Evolutionary conservation across 2,329 filamentous ascomycete genomes (phyloP).

Genomic region (Trichoderma koningiopsis): DNA sequence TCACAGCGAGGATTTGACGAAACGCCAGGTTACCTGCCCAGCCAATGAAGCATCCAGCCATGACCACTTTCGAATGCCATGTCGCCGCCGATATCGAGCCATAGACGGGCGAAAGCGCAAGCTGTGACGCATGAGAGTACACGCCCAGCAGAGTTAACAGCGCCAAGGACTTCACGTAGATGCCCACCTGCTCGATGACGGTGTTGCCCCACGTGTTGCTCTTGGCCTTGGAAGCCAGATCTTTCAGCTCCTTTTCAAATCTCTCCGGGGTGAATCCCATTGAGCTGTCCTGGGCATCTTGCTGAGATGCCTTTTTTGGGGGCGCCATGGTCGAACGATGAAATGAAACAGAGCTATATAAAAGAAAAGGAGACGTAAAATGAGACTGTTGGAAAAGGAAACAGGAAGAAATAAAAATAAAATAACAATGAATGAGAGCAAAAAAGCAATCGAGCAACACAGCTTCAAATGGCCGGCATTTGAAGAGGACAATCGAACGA

Average conservation of each 20-base stretch:
- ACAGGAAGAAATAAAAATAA: neutral
- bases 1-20: constrained; percentile 47
- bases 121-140: constrained; percentile 70
- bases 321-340: constrained; percentile 13
- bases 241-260: constrained; percentile 57
- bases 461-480: constrained; percentile 39
- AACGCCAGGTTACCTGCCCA: constrained; percentile 68
- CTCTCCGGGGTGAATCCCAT: constrained; percentile 51
- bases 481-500: constrained; percentile 33
- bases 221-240: constrained; percentile 50
- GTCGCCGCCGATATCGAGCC: constrained; percentile 76
- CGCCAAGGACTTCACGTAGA: constrained; percentile 41
- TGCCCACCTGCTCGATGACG: constrained; percentile 40
- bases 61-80: constrained; percentile 69
- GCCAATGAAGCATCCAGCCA: constrained; percentile 68
- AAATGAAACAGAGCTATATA: neutral
- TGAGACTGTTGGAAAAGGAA: neutral
- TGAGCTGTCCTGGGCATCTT: constrained; percentile 26
- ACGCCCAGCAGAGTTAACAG: constrained; percentile 51
- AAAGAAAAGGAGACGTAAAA: neutral
- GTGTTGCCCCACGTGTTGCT: constrained; percentile 39
- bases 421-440: neutral
- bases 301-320: neutral
- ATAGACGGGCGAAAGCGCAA: constrained; percentile 83
- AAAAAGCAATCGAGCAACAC: neutral